Evolutionary conservation across 371 early-diverging fungal species (phyloP).

Genomic region (Apophysomyces elegans): DNA sequence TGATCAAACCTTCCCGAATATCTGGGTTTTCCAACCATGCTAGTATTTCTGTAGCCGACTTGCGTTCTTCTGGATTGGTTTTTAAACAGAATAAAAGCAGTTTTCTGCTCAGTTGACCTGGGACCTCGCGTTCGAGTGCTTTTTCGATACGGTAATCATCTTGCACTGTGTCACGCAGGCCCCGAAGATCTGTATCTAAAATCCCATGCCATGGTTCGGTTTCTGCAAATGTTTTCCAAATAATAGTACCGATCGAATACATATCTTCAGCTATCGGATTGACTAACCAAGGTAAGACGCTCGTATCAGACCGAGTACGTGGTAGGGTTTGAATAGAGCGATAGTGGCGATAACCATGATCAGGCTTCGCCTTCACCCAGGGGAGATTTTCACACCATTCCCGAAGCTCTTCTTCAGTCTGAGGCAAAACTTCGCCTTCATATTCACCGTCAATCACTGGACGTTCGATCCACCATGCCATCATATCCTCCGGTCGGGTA

Average conservation of each 20-base stretch:
- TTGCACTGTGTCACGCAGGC: constrained; percentile 57
- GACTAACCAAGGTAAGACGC: constrained; percentile 47
- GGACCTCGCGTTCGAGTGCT: constrained; percentile 53
- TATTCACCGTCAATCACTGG: constrained; percentile 23
- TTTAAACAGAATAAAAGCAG: constrained; percentile 53
- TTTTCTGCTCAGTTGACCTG: constrained; percentile 49
- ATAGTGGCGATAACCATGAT: constrained; percentile 60
- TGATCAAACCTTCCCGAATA: constrained; percentile 31
- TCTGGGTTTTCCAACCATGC: constrained; percentile 40
- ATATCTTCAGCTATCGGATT: constrained; percentile 66
- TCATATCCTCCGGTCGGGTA: constrained; percentile 42
- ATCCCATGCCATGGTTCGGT: constrained; percentile 69
- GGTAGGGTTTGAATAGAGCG: constrained; percentile 68
- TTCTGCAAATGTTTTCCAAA: constrained; percentile 69
- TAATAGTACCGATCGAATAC: constrained; percentile 65
- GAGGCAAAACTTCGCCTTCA: constrained; percentile 41
- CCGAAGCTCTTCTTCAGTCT: constrained; percentile 42
- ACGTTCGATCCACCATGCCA: constrained; percentile 55
- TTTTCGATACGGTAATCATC: constrained; percentile 53
- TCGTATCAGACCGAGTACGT: constrained; percentile 47
- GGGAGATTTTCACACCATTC: constrained; percentile 52
- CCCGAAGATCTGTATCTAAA: constrained; percentile 61
- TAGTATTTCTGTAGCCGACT: constrained; percentile 43
- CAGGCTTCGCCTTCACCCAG: constrained; percentile 55
- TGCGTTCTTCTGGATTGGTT: constrained; percentile 49